A percentile compares a stretch with the other conserved stretches of the same genome.
These are phyloP conservation scores for Saturnispora halmiae DNA, from an alignment of 805 yeast genomes.

Conservation along the genomic window DNA sequence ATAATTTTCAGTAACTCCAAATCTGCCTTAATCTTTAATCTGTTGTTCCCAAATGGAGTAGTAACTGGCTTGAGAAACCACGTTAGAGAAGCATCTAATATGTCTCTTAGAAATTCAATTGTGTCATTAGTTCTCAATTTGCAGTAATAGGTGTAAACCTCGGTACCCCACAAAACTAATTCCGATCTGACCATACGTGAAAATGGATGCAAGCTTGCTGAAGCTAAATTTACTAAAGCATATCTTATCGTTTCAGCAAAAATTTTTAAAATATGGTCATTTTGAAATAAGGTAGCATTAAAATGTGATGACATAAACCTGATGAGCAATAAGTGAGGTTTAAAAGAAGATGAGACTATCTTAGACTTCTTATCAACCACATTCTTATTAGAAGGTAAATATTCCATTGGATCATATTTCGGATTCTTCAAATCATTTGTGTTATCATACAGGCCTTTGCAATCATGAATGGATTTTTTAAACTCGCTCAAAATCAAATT, in stretches of 20 bases:
- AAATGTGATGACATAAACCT: slow-evolving; percentile 65
- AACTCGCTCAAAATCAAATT: slow-evolving; percentile 63
- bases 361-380: slow-evolving; percentile 45
- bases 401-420: slow-evolving; percentile 72
- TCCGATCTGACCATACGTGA: slow-evolving; percentile 71
- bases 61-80: slow-evolving; percentile 64
- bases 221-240: slow-evolving; percentile 42
- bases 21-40: slow-evolving; percentile 62
- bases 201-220: slow-evolving; percentile 76
- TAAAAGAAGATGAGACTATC: slow-evolving; percentile 37
- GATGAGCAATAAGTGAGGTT: slow-evolving; percentile 64
- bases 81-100: slow-evolving; percentile 58
- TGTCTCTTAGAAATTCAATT: slow-evolving; percentile 36
- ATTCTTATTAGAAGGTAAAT: slow-evolving; percentile 70
- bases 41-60: slow-evolving; percentile 83
- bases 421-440: slow-evolving; percentile 47
- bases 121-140: slow-evolving; percentile 40
- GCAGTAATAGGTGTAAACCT: slow-evolving; percentile 49
- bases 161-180: slow-evolving; percentile 57
- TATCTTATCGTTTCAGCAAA: slow-evolving; percentile 53
- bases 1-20: slow-evolving; percentile 48
- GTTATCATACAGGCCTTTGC: slow-evolving; percentile 56
- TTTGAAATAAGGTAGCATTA: slow-evolving; percentile 67
- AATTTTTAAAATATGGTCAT: slow-evolving; percentile 57
- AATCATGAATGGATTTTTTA: slow-evolving; percentile 52